Percentiles rank a stretch among this genome's conserved stretches.
phyloP scores from a whole-genome alignment of 208 protist genomes.

The Chromosphaera perkinsii region DNA sequence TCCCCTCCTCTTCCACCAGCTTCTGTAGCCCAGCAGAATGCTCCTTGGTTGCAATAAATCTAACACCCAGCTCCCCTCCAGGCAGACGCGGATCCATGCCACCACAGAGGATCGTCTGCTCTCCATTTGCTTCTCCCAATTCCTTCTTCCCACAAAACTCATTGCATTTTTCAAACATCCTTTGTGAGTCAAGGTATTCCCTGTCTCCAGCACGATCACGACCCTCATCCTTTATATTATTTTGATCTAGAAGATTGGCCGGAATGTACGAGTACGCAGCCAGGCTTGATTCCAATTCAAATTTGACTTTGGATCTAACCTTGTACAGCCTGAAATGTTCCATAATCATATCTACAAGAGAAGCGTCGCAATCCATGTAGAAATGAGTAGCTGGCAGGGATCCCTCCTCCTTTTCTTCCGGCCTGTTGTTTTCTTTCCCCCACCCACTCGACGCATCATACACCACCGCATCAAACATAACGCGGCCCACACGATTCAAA shows the following conservation, averaged over 20 bases:
- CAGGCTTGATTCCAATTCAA: neutral
- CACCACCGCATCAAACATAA: neutral
- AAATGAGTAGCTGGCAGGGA: neutral
- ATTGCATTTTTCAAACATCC: no score
- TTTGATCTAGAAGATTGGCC: no score
- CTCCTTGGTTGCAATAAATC: neutral
- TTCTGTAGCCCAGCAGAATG: neutral
- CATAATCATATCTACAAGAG: neutral
- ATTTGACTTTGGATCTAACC: slow-evolving; percentile 20
- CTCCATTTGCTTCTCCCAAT: no score
- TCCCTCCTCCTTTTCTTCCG: neutral
- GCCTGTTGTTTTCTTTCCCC: neutral
- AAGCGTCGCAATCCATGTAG: slow-evolving; percentile 20
- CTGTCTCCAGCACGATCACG: no score
- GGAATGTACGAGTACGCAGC: neutral
- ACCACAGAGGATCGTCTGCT: neutral
- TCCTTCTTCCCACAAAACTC: no score
- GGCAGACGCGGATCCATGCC: neutral
- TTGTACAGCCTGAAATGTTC: slow-evolving; percentile 30
- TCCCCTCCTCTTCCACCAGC: neutral
- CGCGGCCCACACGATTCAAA: neutral
- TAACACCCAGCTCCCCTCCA: slow-evolving; percentile 1
- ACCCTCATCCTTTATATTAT: no score
- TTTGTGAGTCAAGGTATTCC: no score
- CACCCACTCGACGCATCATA: neutral